These are phyloP conservation scores for Piper longum DNA, from an alignment of 164 flowering plant species.

Conservation along the genomic window DNA sequence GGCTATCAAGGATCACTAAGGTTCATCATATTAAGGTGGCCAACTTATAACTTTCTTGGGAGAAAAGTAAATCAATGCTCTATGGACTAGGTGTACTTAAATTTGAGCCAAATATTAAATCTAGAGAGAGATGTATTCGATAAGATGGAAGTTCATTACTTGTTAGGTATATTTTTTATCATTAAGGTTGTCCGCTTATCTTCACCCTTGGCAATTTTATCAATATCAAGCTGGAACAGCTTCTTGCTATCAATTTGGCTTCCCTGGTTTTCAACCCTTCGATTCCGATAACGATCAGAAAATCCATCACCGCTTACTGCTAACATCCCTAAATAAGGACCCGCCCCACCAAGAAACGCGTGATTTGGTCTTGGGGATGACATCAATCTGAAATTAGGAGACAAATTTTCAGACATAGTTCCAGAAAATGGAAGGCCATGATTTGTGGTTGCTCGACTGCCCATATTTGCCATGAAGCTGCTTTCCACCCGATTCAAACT, in stretches of 20 bases:
- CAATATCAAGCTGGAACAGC: slow-evolving; percentile 84
- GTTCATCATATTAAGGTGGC: no score
- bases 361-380: slow-evolving; percentile 53
- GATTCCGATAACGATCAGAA: slow-evolving; percentile 48
- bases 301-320: slow-evolving; percentile 35
- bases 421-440: slow-evolving; percentile 35
- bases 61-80: no score
- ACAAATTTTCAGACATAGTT: slow-evolving; percentile 50
- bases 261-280: slow-evolving; percentile 48
- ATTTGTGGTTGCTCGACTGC: slow-evolving; percentile 32
- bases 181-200: slow-evolving; percentile 82
- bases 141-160: slow-evolving; percentile 32
- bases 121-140: background rate
- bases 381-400: slow-evolving; percentile 53
- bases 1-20: no score
- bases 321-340: slow-evolving; percentile 31
- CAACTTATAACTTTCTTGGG: no score
- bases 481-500: slow-evolving; percentile 40
- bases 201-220: slow-evolving; percentile 67
- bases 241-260: slow-evolving; percentile 59
- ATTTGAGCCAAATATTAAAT: background rate
- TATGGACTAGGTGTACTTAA: no score
- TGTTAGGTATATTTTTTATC: slow-evolving; percentile 94
- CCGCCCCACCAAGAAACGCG: slow-evolving; percentile 37
- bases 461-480: slow-evolving; percentile 38